Evolutionary conservation across 164 flowering plant species (phyloP).

Genomic region (Stephania cephalantha): DNA sequence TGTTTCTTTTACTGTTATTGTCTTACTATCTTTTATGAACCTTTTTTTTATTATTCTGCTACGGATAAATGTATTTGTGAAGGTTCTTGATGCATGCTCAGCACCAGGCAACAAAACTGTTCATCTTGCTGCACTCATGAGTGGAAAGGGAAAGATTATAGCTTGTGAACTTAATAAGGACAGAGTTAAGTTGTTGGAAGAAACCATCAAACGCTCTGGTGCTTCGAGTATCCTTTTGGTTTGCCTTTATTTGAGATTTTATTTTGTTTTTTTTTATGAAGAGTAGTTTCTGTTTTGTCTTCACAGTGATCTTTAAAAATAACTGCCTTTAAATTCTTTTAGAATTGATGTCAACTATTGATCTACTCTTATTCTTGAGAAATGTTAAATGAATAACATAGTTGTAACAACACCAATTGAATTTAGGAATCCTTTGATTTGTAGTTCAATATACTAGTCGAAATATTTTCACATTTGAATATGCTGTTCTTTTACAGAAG

Average conservation of each 20-base stretch:
- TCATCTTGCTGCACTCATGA: constrained; percentile 82
- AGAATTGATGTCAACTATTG: background rate
- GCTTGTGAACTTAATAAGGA: constrained; percentile 77
- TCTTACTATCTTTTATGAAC: background rate
- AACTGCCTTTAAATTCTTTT: background rate
- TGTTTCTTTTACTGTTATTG: background rate
- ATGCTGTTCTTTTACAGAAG: no score
- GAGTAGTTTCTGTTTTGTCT: background rate
- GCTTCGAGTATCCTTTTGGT: constrained; percentile 82
- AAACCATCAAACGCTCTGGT: constrained; percentile 68
- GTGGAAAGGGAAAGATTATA: constrained; percentile 64
- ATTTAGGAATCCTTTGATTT: no score
- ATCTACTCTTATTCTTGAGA: no score
- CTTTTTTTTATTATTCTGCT: background rate
- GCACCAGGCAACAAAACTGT: constrained; percentile 92
- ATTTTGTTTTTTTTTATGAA: background rate
- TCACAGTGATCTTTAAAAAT: no score
- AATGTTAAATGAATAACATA: no score
- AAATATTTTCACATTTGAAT: no score
- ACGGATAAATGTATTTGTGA: constrained; percentile 20
- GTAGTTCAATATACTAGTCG: no score
- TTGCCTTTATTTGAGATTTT: background rate
- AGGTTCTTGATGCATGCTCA: constrained; percentile 97
- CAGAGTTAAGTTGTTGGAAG: constrained; percentile 50
- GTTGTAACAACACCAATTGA: no score